These are phyloP conservation scores for Sugiyamaella qingdaonensis DNA, from an alignment of 805 yeast species.

Conservation along the genomic window DNA sequence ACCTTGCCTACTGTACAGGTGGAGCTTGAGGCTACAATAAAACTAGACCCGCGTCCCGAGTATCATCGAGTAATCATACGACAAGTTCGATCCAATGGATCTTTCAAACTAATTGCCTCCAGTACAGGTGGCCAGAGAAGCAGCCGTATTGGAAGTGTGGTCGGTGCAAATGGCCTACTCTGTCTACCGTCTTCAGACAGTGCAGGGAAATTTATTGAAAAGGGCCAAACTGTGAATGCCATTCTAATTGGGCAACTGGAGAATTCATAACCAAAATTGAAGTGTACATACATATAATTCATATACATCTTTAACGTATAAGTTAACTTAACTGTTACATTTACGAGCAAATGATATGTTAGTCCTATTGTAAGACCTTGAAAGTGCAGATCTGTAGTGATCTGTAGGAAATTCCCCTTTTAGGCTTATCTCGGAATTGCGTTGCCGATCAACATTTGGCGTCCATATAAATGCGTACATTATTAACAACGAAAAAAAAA, in stretches of 20 bases:
- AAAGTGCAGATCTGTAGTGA: too few relatives aligned
- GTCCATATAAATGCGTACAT: too few relatives aligned
- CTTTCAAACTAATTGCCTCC: constrained; percentile 32
- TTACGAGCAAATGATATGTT: too few relatives aligned
- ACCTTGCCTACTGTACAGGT: constrained; percentile 37
- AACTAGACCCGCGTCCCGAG: constrained; percentile 49
- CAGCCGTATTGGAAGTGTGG: constrained; percentile 45
- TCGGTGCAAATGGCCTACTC: constrained; percentile 44
- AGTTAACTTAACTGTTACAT: too few relatives aligned
- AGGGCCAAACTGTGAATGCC: constrained; percentile 22
- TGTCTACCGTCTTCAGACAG: constrained; percentile 38
- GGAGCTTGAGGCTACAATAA: constrained; percentile 30
- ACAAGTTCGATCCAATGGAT: constrained; percentile 26
- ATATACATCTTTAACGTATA: too few relatives aligned
- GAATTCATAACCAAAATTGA: background rate
- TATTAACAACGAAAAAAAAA: too few relatives aligned
- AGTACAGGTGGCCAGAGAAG: constrained; percentile 52
- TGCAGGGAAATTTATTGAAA: constrained; percentile 5
- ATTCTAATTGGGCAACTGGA: constrained; percentile 15
- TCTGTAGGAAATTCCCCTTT: too few relatives aligned
- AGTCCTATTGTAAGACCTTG: too few relatives aligned
- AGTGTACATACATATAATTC: too few relatives aligned
- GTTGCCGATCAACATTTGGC: too few relatives aligned
- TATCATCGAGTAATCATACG: constrained; percentile 43
- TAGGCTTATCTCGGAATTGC: too few relatives aligned